Percentiles rank a stretch among this genome's conserved stretches.
These are phyloP conservation scores for Paracoccidioides lutzii DNA, from an alignment of 2,329 filamentous ascomycete species.

Conservation along the genomic window DNA sequence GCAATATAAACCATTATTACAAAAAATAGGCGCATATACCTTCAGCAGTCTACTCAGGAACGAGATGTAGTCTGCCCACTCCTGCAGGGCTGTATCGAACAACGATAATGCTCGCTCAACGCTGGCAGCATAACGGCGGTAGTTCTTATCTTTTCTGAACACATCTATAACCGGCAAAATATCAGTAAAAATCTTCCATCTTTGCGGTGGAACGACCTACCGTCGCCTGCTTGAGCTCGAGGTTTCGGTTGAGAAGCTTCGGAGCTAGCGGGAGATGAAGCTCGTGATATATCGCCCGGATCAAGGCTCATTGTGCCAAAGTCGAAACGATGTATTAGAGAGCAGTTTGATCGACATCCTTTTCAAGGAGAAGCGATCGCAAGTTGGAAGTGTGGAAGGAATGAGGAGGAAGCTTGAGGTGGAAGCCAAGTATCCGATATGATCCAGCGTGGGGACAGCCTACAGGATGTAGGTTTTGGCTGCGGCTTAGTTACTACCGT, in stretches of 20 bases:
- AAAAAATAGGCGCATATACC: conserved; percentile 37
- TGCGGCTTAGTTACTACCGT: not conserved
- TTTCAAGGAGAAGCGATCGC: conserved; percentile 8
- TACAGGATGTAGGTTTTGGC: not conserved
- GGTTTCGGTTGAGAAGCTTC: conserved; percentile 68
- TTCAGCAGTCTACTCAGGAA: conserved; percentile 86
- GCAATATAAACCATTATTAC: not conserved
- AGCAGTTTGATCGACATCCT: conserved; percentile 22
- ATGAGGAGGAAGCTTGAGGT: conserved; percentile 9
- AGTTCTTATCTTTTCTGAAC: conserved; percentile 49
- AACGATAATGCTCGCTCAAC: conserved; percentile 78
- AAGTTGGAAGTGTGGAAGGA: conserved; percentile 7
- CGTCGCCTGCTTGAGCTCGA: conserved; percentile 63
- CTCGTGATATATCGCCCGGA: conserved; percentile 29
- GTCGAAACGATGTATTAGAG: conserved; percentile 14
- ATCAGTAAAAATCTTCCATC: conserved; percentile 1
- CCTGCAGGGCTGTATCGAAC: conserved; percentile 86
- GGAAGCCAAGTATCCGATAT: conserved; percentile 1
- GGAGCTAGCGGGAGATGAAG: conserved; percentile 65
- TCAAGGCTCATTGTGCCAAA: conserved; percentile 32
- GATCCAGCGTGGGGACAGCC: no score
- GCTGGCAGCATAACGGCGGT: conserved; percentile 77
- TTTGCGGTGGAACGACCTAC: conserved; percentile 36
- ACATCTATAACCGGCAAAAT: conserved; percentile 16
- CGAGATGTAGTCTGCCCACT: conserved; percentile 99